phyloP scores from a whole-genome alignment of 768 basidiomycete genomes.

The Agrocybe pediades region DNA sequence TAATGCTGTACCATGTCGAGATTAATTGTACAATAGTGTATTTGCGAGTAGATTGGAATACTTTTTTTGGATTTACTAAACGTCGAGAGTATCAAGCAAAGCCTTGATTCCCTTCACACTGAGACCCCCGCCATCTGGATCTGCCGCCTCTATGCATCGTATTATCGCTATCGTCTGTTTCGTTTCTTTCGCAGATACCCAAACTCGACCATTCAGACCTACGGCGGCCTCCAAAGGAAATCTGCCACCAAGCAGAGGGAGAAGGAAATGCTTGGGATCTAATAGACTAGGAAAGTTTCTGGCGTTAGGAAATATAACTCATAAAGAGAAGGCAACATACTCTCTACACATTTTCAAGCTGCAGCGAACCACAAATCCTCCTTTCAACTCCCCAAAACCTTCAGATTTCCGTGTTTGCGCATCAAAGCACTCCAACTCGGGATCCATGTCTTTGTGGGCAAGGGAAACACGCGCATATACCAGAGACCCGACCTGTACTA shows the following conservation, averaged over 20 bases:
- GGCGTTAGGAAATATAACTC: slow-evolving; percentile 2
- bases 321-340: slow-evolving; percentile 50
- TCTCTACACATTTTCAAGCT: slow-evolving; percentile 85
- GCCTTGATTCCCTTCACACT: slow-evolving; percentile 52
- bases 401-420: slow-evolving; percentile 90
- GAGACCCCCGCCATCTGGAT: slow-evolving; percentile 72
- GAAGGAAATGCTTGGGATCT: slow-evolving; percentile 78
- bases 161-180: slow-evolving; percentile 74
- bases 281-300: slow-evolving; percentile 55
- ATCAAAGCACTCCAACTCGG: slow-evolving; percentile 96
- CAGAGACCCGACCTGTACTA: slow-evolving; percentile 77
- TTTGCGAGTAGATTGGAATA: slow-evolving; percentile 3
- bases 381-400: slow-evolving; percentile 92
- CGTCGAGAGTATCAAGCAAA: slow-evolving; percentile 50
- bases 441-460: slow-evolving; percentile 97
- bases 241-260: slow-evolving; percentile 75
- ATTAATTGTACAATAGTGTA: slow-evolving; percentile 15
- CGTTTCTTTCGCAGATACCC: slow-evolving; percentile 78
- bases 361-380: slow-evolving; percentile 80
- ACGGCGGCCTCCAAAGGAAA: slow-evolving; percentile 90
- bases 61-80: slow-evolving; percentile 24
- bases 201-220: slow-evolving; percentile 90
- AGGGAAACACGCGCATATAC: slow-evolving; percentile 92
- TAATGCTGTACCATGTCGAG: not conserved
- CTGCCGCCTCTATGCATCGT: slow-evolving; percentile 80